Base-by-base conservation (phyloP, 371 early-diverging fungal genomes). In the Rhizomucor miehei region DNA sequence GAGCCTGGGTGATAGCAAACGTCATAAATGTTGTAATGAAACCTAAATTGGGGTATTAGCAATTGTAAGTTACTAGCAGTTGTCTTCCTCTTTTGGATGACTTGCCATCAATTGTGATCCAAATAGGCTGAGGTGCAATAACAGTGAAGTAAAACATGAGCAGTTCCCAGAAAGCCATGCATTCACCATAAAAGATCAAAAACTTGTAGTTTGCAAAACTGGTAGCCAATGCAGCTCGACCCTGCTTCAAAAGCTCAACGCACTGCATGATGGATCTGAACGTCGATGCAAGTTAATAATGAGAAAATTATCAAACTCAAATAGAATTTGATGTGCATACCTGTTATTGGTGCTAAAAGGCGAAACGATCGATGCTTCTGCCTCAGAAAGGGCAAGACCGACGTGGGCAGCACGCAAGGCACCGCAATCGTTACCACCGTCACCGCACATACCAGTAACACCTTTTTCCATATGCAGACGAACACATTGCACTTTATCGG, bases 391-490 rank as follows among this genome's bases (percentile, higher is more conserved):
- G 38, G 95, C 90, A 10, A 97, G 57, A 43, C 98, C 96, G 13
- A 91, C 94, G 62, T 94, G 93, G 11, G 95, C 90, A 44, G 88
- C 90, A 41, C 89, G 86, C 44, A 97, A 72, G 13, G 98, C 98
- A 44, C 93, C 96, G 59, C 91, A 89, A 71, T 97, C 98, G 71
- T 97, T 97, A 19, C 89, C 94, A 52, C 97, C 98, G 69, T 97
- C 98, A 55, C 98, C 98, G 67, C 91, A 91, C 91, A 93, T 92
- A 40, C 85, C 92, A 17, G 90, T 89, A 13, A 90, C 78, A 38
- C 79, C 83, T 23, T 79, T 77, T 56, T 80, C 79, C 89, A 89
- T 89, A 62, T 88, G 89, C 37, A 86, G 63, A 36, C 85, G 74
- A 19, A 92, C 84, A 56, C 89, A 88, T 25, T 71, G 67, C 5